phyloP scores from a whole-genome alignment of 495 filamentous ascomycete genomes.

The Xylaria palmicola region DNA sequence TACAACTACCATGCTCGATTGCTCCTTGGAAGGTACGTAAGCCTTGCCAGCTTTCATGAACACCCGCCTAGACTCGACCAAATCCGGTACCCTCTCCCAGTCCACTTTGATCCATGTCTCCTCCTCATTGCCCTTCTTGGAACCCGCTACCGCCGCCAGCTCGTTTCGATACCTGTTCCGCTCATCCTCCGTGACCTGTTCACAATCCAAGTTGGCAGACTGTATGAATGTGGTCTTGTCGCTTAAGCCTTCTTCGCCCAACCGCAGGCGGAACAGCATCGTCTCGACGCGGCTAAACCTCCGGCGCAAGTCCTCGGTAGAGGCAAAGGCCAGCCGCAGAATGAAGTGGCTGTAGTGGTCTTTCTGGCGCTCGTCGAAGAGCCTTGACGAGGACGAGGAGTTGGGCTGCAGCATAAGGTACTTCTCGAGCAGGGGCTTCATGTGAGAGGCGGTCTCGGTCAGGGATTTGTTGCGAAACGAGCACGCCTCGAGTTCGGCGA shows the following conservation, averaged over 20 bases:
- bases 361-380: conserved; percentile 78
- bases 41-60: conserved; percentile 80
- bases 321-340: conserved; percentile 86
- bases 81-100: conserved; percentile 87
- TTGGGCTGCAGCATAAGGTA: conserved; percentile 82
- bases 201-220: conserved; percentile 67
- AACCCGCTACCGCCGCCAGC: conserved; percentile 33
- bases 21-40: conserved; percentile 85
- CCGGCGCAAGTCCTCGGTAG: conserved; percentile 86
- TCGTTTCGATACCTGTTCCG: conserved; percentile 50
- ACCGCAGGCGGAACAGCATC: conserved; percentile 80
- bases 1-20: conserved; percentile 81
- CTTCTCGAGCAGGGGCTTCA: conserved; percentile 79
- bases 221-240: conserved; percentile 78
- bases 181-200: conserved; percentile 76
- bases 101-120: conserved; percentile 90
- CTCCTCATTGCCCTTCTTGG: conserved; percentile 59
- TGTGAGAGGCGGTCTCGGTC: conserved; percentile 73
- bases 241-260: conserved; percentile 63
- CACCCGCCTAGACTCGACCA: conserved; percentile 77
- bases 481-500: conserved; percentile 93
- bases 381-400: conserved; percentile 54
- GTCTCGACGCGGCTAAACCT: conserved; percentile 86
- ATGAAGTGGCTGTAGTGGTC: conserved; percentile 99
- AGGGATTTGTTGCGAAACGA: conserved; percentile 86